Percentiles rank a stretch among this genome's conserved stretches.
Evolutionary conservation across 768 basidiomycete species (phyloP).

Genomic region (Mycena galericulata): DNA sequence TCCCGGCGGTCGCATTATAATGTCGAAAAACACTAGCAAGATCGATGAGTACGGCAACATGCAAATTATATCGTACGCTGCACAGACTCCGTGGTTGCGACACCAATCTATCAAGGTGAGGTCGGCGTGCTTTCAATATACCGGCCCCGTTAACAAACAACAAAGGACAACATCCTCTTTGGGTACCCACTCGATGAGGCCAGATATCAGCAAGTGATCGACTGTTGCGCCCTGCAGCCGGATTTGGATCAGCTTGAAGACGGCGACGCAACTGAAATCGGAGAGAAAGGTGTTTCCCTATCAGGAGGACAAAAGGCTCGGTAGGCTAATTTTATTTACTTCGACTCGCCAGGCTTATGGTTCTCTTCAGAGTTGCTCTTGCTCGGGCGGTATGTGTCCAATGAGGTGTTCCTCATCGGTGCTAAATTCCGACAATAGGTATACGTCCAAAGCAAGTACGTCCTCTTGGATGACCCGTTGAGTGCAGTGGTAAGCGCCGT

Average conservation of each 20-base stretch:
- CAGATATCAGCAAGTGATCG: slow-evolving; percentile 80
- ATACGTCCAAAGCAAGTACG: slow-evolving; percentile 62
- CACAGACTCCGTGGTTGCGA: slow-evolving; percentile 77
- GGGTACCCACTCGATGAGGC: slow-evolving; percentile 77
- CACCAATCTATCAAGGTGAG: slow-evolving; percentile 71
- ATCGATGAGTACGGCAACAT: slow-evolving; percentile 71
- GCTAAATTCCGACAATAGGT: slow-evolving; percentile 32
- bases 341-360: neutral
- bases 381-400: slow-evolving; percentile 36
- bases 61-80: slow-evolving; percentile 75
- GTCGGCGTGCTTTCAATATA: too few relatives aligned
- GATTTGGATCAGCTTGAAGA: slow-evolving; percentile 89
- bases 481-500: slow-evolving; percentile 62
- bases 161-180: slow-evolving; percentile 79
- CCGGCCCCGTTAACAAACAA: too few relatives aligned
- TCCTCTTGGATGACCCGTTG: slow-evolving; percentile 70
- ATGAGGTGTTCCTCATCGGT: too few relatives aligned
- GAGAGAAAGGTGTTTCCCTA: slow-evolving; percentile 73
- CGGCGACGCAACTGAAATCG: slow-evolving; percentile 88
- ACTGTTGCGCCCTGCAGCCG: slow-evolving; percentile 82
- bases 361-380: neutral
- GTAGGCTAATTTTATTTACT: neutral
- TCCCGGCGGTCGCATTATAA: slow-evolving; percentile 62
- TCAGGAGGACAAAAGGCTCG: slow-evolving; percentile 88
- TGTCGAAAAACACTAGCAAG: slow-evolving; percentile 67